Base-by-base conservation (phyloP, 2,329 filamentous ascomycete genomes). In the Colletotrichum navitas region DNA sequence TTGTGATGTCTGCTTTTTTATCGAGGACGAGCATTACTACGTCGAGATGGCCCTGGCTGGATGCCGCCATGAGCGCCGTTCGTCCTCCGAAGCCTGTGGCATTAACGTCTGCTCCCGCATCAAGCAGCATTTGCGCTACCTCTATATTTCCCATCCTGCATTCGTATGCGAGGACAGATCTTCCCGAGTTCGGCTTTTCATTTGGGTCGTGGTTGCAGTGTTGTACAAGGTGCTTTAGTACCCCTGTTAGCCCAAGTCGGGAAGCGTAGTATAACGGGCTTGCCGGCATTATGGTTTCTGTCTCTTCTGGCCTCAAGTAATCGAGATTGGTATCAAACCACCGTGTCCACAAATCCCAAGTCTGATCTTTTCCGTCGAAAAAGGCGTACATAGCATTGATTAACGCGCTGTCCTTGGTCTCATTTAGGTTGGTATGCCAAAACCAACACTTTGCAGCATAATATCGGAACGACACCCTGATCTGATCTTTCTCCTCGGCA, bases 81-180 rank as follows among this genome's bases (percentile, higher is more conserved):
- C 3, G 8, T 16, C 58, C 59, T 3, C 47, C 11, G 10, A 47
- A 7, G 24, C 52, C 14, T 0, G 18, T 2, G 5, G 14, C 41
- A 2, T 45, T 21, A 5, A 45, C 11, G 34, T 71, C 26, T 18
- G 64, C 54, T 5, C 63, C 58, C 6, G 56, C 6, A 14, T 58
- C 47, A 6, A 73, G 52, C 26, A 74, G 66, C 10, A 72, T 34
- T 29, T 49, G 60, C 11, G 66, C 70, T 6, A 73, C 54, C 21
- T 69, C 62, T 2, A 65, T 6, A 32, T 34, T 5, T 12, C 51
- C 29, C 2, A 7, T 32, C 21, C 21, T 16, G 29, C 51, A 54
- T 12, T 29, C 51, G 1, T 32, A 10, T 1, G 5, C 7, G n/a
- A 54, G 51, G 3, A 18, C 51, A 5, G 16, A 2, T 52, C 60